Evolutionary conservation across 2,329 filamentous ascomycete genomes (phyloP), one percentile per base, ranked within the genome.

Genomic region (Albophoma yamanashiensis): DNA sequence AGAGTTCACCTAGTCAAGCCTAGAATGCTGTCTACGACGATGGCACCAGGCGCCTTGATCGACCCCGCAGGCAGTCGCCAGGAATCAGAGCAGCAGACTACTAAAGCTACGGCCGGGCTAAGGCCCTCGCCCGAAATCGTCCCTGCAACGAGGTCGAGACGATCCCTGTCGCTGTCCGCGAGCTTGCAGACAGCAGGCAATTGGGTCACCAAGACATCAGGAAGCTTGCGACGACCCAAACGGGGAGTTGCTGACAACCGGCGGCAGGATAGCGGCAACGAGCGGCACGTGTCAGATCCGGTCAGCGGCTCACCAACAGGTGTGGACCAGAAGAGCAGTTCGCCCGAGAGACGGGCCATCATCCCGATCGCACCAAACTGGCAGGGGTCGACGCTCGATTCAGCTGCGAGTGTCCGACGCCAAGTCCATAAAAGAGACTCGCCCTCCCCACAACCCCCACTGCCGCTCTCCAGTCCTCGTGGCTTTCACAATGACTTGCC

Each of bases 111-210:
- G 20, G 57, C 66, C 40, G 57, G 63, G 14, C 61, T 62, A 38
- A 50, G 56, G 38, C 59, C 68, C 61, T 66, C 73, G 1, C 67
- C 70, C 2, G 75, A 78, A 43, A 71, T 55, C 9, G 40, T 76
- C 1, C 75, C 77, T 2, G 74, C 76, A 9, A 79, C 77, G 65
- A 74, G 71, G 57, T 73, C 80, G 15, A 77, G 76, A 59, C 78
- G 81, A 61, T 85, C 84, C 20, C 73, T 83, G 61, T 85, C 84
- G 20, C 73, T 83, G 34, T 86, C 85, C 20, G 80, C 84, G 76
- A 82, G 84, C 59, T 83, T 87, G 62, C 76, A 77, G 62, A 82
- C 83, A 1, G 78, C 83, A 20, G 76, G 74, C 57, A 80, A 74
- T 57, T 86, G 83, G 82, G 80, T 85, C 63, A 73, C 81, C 40